Conservation (phyloP, 768 basidiomycete species). For the Suillus weaverae region DNA sequence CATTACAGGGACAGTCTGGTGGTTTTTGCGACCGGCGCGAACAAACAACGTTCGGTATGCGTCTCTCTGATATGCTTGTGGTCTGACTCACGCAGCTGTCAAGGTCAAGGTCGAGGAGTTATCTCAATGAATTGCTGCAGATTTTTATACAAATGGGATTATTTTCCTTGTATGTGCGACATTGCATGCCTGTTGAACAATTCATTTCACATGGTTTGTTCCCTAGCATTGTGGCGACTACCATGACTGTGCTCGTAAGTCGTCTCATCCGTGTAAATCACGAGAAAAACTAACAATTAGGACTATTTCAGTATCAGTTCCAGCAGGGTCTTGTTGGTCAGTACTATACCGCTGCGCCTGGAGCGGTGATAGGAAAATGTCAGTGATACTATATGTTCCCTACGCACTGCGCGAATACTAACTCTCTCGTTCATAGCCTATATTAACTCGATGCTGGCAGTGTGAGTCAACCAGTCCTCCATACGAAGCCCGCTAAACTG, state of each 20-base stretch:
- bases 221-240: constrained; percentile 9
- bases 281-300: not conserved
- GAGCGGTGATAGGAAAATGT: constrained; percentile 21
- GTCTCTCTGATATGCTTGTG: not conserved
- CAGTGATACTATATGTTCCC: not conserved
- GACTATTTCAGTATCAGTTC: constrained; percentile 15
- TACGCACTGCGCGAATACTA: not conserved
- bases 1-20: constrained; percentile 18
- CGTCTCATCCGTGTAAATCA: too few relatives aligned
- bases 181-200: not conserved
- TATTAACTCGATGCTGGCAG: constrained; percentile 24
- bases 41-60: constrained; percentile 14
- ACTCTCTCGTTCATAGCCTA: constrained; percentile 13
- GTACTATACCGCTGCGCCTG: constrained; percentile 15
- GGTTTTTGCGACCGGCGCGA: constrained; percentile 15
- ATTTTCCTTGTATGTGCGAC: constrained; percentile 17
- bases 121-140: constrained; percentile 14
- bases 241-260: constrained; percentile 16
- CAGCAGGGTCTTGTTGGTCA: constrained; percentile 4
- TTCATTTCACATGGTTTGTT: not conserved
- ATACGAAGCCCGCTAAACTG: not conserved
- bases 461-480: constrained; percentile 14
- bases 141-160: constrained; percentile 22
- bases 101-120: constrained; percentile 1
- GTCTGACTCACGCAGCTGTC: constrained; percentile 1